Conservation (phyloP, 1,139 yeast genomes). For the Candida gigantensis region DNA sequence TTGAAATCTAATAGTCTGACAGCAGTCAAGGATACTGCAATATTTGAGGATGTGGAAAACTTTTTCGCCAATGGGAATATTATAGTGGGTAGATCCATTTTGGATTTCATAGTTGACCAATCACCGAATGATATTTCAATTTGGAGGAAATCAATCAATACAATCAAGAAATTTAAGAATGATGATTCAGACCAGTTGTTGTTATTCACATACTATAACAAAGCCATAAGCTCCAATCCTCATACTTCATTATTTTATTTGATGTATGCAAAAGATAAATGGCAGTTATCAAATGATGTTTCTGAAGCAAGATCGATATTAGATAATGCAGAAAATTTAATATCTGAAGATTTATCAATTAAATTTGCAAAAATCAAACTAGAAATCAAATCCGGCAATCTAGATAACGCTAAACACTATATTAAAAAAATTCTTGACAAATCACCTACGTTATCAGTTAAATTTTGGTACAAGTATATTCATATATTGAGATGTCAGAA, state of each 20-base stretch:
- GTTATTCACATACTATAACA: slow-evolving; percentile 52
- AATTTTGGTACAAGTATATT: slow-evolving; percentile 67
- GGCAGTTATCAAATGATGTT: slow-evolving; percentile 50
- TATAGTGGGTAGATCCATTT: slow-evolving; percentile 48
- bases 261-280: slow-evolving; percentile 72
- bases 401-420: slow-evolving; percentile 45
- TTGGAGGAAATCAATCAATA: slow-evolving; percentile 57
- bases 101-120: slow-evolving; percentile 45
- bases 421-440: slow-evolving; percentile 18
- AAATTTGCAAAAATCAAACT: slow-evolving; percentile 75
- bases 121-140: slow-evolving; percentile 50
- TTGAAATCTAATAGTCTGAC: slow-evolving; percentile 16
- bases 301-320: slow-evolving; percentile 52
- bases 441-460: slow-evolving; percentile 37
- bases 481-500: slow-evolving; percentile 48
- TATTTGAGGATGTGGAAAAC: slow-evolving; percentile 36
- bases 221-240: slow-evolving; percentile 52
- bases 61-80: slow-evolving; percentile 25
- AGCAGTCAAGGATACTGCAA: background rate
- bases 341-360: slow-evolving; percentile 46
- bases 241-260: slow-evolving; percentile 53
- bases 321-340: slow-evolving; percentile 20
- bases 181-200: slow-evolving; percentile 27
- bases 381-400: slow-evolving; percentile 45
- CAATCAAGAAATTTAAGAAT: slow-evolving; percentile 39